Evolutionary conservation across 1,139 yeast genomes (phyloP), one percentile per base, ranked within the genome.

Genomic region (Geotrichum carabidarum): DNA sequence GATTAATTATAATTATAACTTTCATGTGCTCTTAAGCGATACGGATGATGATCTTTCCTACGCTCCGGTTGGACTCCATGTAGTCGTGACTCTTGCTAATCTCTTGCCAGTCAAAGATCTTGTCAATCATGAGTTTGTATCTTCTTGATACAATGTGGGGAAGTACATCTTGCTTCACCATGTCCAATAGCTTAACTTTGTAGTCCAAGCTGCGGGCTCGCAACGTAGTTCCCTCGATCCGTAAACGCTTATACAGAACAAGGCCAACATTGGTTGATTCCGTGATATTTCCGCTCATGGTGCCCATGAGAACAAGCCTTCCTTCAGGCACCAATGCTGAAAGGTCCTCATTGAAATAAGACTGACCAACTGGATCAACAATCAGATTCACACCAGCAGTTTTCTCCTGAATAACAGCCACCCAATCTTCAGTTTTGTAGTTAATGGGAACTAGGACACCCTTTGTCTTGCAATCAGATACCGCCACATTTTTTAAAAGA

Each of bases 341-440:
- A 6, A 68, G 51, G 56, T 68, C 62, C 42, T 58, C 51, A 31
- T 54, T 51, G 49, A 68, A 63, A 54, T 68, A 66, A 2, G 61
- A 57, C 32, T 58, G 62, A n/a, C 71, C 71, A 11, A 68, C 67
- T n/a, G 71, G 70, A 54, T 70, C 74, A n/a, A 71, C 59, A 15
- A 68, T 62, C 12, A 68, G 62, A 51, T 71, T 66, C 12, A 70
- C 60, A 2, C 71, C 72, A 1, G 59, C 51, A 12, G 64, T 62
- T 15, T 63, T 65, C 44, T 54, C 55, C 35, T 56, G 27, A 8
- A 17, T 37, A 6, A 63, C 63, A 12, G 59, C 62, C 18, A 53
- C 65, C 50, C 65, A 65, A 51, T 65, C 62, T 34, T 62, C 59
- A 12, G 54, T 58, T 9, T 60, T 52, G 60, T 69, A 69, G 58